Conservation (phyloP, 116 monocot genomes). For the Posidonia oceanica region DNA sequence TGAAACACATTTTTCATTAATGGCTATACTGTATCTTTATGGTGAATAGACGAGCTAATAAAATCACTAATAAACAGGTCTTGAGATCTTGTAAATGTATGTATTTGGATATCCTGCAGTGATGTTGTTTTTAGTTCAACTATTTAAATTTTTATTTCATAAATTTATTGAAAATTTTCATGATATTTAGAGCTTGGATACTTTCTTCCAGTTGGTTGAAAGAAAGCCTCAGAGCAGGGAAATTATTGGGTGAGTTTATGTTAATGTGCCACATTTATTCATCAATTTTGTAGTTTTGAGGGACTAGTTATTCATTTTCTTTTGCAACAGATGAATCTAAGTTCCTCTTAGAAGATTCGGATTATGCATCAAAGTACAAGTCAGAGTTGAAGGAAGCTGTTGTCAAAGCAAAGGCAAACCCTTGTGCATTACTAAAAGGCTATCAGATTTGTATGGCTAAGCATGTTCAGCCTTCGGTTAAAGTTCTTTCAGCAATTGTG, state of each 20-base stretch:
- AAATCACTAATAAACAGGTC: too few relatives aligned
- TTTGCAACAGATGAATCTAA: conserved; percentile 27
- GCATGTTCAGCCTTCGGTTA: conserved; percentile 48
- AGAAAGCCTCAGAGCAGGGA: conserved; percentile 45
- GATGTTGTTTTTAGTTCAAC: neutral
- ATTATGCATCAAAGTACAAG: conserved; percentile 54
- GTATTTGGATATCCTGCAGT: too few relatives aligned
- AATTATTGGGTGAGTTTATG: conserved; percentile 42
- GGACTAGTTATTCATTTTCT: conserved; percentile 3
- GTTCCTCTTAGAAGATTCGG: conserved; percentile 54
- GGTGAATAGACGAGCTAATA: too few relatives aligned
- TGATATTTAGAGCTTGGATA: conserved; percentile 54
- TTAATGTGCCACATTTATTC: neutral
- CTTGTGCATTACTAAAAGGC: conserved; percentile 47
- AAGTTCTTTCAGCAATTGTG: conserved; percentile 41
- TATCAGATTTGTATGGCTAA: conserved; percentile 50
- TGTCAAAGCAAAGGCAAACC: conserved; percentile 41
- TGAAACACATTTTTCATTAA: too few relatives aligned
- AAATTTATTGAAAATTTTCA: neutral
- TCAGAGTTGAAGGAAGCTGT: conserved; percentile 47
- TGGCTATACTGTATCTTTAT: too few relatives aligned
- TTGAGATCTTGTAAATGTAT: too few relatives aligned
- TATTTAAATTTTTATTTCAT: neutral
- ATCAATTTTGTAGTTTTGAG: neutral
- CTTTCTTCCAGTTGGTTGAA: conserved; percentile 70